Conservation (phyloP, 768 basidiomycete genomes). For the Tremella fuciformis region DNA sequence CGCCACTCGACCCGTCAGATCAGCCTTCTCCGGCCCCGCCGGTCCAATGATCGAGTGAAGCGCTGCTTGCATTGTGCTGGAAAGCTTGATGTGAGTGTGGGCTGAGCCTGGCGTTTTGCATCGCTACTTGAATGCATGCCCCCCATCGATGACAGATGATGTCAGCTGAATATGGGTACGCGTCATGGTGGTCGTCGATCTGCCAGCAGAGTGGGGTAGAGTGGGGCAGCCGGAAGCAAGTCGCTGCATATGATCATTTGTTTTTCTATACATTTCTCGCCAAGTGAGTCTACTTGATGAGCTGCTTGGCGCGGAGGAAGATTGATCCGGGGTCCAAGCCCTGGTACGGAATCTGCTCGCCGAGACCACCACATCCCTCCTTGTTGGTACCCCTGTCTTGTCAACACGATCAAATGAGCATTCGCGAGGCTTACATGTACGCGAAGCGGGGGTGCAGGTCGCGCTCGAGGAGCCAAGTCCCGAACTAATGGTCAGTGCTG, state of each 20-base stretch:
- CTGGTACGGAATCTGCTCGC: slow-evolving; percentile 76
- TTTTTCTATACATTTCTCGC: neutral
- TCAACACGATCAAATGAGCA: neutral
- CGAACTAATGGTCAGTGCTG: slow-evolving; percentile 56
- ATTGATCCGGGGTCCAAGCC: slow-evolving; percentile 67
- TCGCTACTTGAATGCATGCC: too few species aligned
- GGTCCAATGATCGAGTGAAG: slow-evolving; percentile 24
- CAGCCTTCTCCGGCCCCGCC: slow-evolving; percentile 33
- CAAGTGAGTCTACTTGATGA: slow-evolving; percentile 20
- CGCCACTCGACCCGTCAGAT: slow-evolving; percentile 36
- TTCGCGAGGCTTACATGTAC: slow-evolving; percentile 58
- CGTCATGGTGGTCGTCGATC: too few species aligned
- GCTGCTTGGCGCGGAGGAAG: slow-evolving; percentile 25
- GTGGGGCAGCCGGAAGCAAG: too few species aligned
- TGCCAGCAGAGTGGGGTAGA: too few species aligned
- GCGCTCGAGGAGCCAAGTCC: slow-evolving; percentile 82
- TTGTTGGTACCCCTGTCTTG: slow-evolving; percentile 22
- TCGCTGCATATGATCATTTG: too few species aligned
- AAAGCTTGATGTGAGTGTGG: too few species aligned
- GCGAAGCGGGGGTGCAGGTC: slow-evolving; percentile 73
- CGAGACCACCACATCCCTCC: slow-evolving; percentile 64
- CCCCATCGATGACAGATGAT: too few species aligned
- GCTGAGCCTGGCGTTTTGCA: too few species aligned
- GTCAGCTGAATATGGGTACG: too few species aligned
- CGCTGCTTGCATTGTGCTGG: too few species aligned